These are phyloP conservation scores for Monsonia emarginata DNA, from an alignment of 441 rosid species.

Conservation along the genomic window DNA sequence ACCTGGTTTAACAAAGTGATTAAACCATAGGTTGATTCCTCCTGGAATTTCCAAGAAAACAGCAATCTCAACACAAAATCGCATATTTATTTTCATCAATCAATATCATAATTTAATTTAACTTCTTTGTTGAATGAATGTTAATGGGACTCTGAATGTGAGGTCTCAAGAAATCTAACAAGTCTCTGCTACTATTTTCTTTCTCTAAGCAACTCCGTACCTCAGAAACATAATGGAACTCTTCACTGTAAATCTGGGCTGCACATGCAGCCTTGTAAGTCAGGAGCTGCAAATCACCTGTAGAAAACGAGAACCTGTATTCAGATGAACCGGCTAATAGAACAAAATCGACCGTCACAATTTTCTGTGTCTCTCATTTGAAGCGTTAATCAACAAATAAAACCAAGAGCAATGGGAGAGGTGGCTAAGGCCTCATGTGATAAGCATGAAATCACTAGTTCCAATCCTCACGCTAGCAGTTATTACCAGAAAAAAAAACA, in stretches of 20 bases:
- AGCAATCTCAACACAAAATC: too few species aligned
- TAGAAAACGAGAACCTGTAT: neutral
- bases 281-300: constrained; percentile 48
- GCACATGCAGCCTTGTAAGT: constrained; percentile 70
- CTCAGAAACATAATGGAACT: constrained; percentile 37
- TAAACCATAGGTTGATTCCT: too few species aligned
- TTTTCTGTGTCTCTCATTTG: too few species aligned
- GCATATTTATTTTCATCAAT: neutral
- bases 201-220: constrained; percentile 26
- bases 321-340: neutral
- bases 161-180: constrained; percentile 6
- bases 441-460: too few species aligned
- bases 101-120: neutral
- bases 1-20: too few species aligned
- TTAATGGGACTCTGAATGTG: constrained; percentile 15
- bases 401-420: too few species aligned
- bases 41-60: too few species aligned
- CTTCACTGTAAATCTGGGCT: constrained; percentile 50
- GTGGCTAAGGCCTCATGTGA: too few species aligned
- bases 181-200: constrained; percentile 17
- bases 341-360: neutral
- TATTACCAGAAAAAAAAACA: too few species aligned
- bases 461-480: too few species aligned
- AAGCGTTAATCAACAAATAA: too few species aligned
- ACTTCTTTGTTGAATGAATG: neutral